Evolutionary conservation across 441 rosid species (phyloP), one percentile per base, ranked within the genome.

Genomic region (Brassica balearica): DNA sequence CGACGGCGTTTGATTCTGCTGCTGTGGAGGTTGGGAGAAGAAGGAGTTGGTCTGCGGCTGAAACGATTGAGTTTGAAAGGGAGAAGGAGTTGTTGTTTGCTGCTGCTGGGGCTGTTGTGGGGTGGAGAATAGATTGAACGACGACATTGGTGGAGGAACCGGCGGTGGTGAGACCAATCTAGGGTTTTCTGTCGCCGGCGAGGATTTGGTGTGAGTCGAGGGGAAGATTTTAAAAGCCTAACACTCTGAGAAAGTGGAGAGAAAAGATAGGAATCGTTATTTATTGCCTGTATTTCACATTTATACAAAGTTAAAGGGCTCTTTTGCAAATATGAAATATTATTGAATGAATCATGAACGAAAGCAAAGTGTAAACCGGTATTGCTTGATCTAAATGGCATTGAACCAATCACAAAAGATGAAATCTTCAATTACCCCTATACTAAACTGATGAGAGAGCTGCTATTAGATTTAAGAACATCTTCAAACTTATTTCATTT

Each of bases 91-190:
- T 23, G 27, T 3, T 23, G 27, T 41, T 17, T 17, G 17, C 12
- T 41, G 48, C 36, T 75, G 85, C 61, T 74, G 91, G 20, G 2
- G 20, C 41, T 88, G 98, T 55, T 87, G 90, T 29, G 98, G 96
- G 23, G 95, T 89, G 7, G 92, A 79, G 78, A 90, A 88, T 12
- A 68, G 14, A 51, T 86, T 76, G 71, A 86, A 92, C 66, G 97
- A 80, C 97, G 97, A 80, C 98, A 95, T 95, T 63, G 64, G 23
- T 23, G 75, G 66, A 80, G 48, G 10, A 41, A 41, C 48, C 48
- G 38, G 48, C n/a, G 72, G 64, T 0, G 69, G n/a, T n/a, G n/a
- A n/a, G n/a, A n/a, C n/a, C n/a, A 61, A 79, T 72, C 80, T 77
- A 74, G 75, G 81, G 69, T 60, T 61, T 8, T 29, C 14, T 23